Percentiles rank a stretch among this genome's conserved stretches.
phyloP scores from a whole-genome alignment of 176 grass and related monocot species.

The Hordeum vulgare region MorexV3_pseudomolecules_assembly NC_058522.1:75945785-75946284 shows the following conservation, averaged over 20 bases:
- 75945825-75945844: no score
- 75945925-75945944: background rate
- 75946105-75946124: background rate
- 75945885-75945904: background rate
- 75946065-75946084: no score
- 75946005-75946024: background rate
- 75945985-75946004: background rate
- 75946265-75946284: background rate
- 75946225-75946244: background rate
- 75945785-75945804: no score
- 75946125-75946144: background rate
- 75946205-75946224: background rate
- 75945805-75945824: background rate
- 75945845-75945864: background rate
- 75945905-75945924: background rate
- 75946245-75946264: background rate
- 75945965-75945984: background rate
- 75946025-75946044: background rate
- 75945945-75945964: conserved; percentile 2
- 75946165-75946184: background rate
- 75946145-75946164: background rate
- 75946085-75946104: background rate
- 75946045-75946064: background rate
- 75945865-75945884: background rate
- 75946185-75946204: background rate